Evolutionary conservation across 2,329 filamentous ascomycete genomes (phyloP).

Genomic region (Neofusicoccum parvum): DNA sequence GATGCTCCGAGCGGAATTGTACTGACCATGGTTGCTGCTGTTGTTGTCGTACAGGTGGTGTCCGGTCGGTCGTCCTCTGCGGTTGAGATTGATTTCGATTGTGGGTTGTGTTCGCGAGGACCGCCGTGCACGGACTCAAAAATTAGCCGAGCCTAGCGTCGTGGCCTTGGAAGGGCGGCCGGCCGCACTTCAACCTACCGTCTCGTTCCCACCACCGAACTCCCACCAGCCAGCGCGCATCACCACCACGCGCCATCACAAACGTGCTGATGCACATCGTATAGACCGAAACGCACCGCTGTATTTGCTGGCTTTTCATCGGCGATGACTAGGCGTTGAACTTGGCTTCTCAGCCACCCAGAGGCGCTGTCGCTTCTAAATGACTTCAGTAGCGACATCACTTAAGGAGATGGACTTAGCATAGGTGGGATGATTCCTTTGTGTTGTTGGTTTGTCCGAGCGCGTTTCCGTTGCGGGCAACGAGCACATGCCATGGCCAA

Average conservation of each 20-base stretch:
- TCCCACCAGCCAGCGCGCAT: conserved; percentile 7
- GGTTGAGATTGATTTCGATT: conserved; percentile 20
- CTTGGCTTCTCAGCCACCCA: background rate
- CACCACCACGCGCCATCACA: background rate
- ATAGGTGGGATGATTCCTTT: background rate
- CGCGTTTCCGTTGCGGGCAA: conserved; percentile 15
- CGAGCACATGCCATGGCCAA: conserved; percentile 15
- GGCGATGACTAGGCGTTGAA: background rate
- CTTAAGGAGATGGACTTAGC: background rate
- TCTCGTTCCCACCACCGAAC: background rate
- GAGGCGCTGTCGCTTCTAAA: background rate
- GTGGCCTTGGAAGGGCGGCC: background rate
- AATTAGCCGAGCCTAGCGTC: background rate
- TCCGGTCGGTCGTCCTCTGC: conserved; percentile 21
- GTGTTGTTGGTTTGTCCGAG: conserved; percentile 9
- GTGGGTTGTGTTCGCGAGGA: conserved; percentile 16
- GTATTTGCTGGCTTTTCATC: background rate
- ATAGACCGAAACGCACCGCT: background rate
- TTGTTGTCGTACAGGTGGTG: conserved; percentile 21
- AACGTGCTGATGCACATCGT: background rate
- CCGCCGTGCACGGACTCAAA: background rate
- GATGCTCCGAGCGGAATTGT: background rate
- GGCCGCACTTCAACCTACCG: conserved; percentile 16
- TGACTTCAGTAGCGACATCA: background rate
- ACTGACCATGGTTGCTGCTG: conserved; percentile 23